Evolutionary conservation across 208 protist genomes (phyloP), one percentile per base, ranked within the genome.

Genomic region (Plasmodiophora brassicae): DNA sequence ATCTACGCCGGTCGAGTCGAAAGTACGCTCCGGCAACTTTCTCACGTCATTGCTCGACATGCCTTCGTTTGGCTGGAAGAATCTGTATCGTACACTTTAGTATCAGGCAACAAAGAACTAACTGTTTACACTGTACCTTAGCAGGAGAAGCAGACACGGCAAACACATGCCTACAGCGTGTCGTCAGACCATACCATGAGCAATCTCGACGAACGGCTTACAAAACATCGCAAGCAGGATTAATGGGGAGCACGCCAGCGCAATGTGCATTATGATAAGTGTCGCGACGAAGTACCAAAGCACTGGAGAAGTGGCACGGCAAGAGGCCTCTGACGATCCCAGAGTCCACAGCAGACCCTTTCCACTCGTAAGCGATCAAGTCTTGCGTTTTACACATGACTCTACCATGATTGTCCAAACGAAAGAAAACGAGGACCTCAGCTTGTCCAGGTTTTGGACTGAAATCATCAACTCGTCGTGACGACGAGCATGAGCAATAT

Each of bases 391-490:
- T 14, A 25, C 25, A 57, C 14, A 78, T 78, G 32, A 78, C 20
- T 78, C 41, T 78, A 78, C 65, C 65, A 78, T 38, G 65, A 78
- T 32, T 36, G 65, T 78, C 65, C 65, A 78, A 32, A 78, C 41
- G 41, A 78, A 78, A 5, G 65, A 78, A 38, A 78, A 78, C 20
- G 65, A 78, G 14, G 32, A n/a, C 20, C 65, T n/a, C 32, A 78
- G 32, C 41, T 78, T 78, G n/a, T 78, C 65, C 5, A 78, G n/a
- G n/a, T 78, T 78, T 32, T 78, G 65, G n/a, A 78, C 65, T 44
- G 32, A 44, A 78, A 78, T 36, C 65, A 78, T 78, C 5, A 78
- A 32, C 5, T 78, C 65, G 41, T 78, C 65, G 20, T 78, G 65
- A 14, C 65, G 65, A 78, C 65, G 65, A 14, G 65, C 32, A 78